Conservation (phyloP, 2,329 filamentous ascomycete genomes). For the Cladobotryum mycophilum region DNA sequence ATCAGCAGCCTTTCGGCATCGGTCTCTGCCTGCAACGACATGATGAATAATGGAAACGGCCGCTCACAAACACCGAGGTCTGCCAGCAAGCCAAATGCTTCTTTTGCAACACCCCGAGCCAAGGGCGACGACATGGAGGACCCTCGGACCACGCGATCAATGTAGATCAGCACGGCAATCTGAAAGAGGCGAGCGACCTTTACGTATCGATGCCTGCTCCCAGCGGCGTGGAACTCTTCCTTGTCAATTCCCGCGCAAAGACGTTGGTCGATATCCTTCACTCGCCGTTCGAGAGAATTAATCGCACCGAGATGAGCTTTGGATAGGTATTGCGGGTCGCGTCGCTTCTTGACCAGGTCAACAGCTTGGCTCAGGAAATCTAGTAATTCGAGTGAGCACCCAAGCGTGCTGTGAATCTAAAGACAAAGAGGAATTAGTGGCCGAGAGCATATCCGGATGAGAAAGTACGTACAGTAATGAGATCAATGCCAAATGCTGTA, state of each 20-base stretch:
- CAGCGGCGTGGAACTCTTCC: constrained; percentile 5
- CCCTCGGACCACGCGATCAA: constrained; percentile 7
- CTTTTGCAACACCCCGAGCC: constrained; percentile 5
- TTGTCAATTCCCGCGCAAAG: constrained; percentile 7
- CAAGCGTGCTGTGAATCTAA: constrained; percentile 7
- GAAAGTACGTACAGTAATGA: not conserved
- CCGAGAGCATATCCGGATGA: too few species aligned
- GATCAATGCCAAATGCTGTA: not conserved
- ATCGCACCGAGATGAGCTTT: constrained; percentile 1
- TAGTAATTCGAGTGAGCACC: constrained; percentile 9
- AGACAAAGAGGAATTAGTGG: not conserved
- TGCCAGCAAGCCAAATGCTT: not conserved
- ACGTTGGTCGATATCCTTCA: constrained; percentile 4
- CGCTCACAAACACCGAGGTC: constrained; percentile 6
- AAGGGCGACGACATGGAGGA: constrained; percentile 2
- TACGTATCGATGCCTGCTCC: constrained; percentile 5
- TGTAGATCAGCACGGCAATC: constrained; percentile 9
- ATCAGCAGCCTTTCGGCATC: constrained; percentile 2
- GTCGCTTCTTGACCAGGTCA: not conserved
- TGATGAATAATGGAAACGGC: constrained; percentile 7
- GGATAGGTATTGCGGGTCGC: not conserved
- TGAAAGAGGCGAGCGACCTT: constrained; percentile 8
- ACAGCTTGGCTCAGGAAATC: constrained; percentile 4
- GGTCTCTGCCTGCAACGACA: constrained; percentile 2
- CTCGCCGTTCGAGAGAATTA: constrained; percentile 1